A percentile compares a stretch with the other conserved stretches of the same genome.
phyloP scores from a whole-genome alignment of 306 rosid species.

The Pyrus communis region DNA sequence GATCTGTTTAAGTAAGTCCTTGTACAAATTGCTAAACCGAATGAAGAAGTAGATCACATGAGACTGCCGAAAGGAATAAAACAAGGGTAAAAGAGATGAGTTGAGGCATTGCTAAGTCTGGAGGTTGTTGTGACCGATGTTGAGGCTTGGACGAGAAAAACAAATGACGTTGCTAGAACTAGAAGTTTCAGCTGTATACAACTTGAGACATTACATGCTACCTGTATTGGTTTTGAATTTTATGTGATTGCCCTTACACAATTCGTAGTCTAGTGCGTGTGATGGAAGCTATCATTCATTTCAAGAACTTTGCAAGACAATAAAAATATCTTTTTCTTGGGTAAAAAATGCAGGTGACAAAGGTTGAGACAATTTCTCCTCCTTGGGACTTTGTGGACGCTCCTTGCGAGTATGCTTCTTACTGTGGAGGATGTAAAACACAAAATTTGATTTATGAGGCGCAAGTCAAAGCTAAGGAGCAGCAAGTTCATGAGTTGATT shows the following conservation, averaged over 20 bases:
- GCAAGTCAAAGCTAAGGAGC: conserved; percentile 77
- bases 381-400: conserved; percentile 72
- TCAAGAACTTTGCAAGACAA: neutral
- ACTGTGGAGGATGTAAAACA: conserved; percentile 94
- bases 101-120: too few relatives aligned
- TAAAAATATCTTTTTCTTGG: neutral
- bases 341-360: conserved; percentile 48
- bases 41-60: too few relatives aligned
- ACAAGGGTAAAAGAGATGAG: too few relatives aligned
- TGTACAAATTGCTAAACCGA: too few relatives aligned
- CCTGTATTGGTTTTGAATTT: neutral
- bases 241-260: neutral
- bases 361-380: conserved; percentile 71
- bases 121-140: too few relatives aligned
- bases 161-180: too few relatives aligned
- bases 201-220: neutral
- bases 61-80: too few relatives aligned
- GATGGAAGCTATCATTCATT: neutral
- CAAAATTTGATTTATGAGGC: conserved; percentile 76
- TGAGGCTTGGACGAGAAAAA: too few relatives aligned
- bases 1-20: too few relatives aligned
- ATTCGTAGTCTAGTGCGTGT: neutral
- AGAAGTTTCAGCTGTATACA: neutral
- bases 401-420: conserved; percentile 81
- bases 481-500: conserved; percentile 71